Conservation (phyloP, 2,329 filamentous ascomycete genomes). For the Mariannaea sp. region DNA sequence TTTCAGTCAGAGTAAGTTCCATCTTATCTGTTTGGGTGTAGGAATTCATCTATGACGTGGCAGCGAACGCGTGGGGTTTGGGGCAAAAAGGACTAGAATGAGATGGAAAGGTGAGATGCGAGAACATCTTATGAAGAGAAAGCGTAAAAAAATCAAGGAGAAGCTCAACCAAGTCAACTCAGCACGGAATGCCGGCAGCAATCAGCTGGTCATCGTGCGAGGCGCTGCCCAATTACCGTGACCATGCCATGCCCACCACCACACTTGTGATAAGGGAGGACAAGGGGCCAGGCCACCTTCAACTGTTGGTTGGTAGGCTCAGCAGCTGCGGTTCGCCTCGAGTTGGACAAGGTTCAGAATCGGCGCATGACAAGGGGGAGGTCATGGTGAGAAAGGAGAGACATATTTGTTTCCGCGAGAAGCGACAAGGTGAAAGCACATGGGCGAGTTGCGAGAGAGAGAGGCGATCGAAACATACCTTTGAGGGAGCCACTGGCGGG, state of each 20-base stretch:
- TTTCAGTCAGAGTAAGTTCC: conserved; percentile 35
- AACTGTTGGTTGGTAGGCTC: conserved; percentile 10
- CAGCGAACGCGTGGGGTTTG: conserved; percentile 8
- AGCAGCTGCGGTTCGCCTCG: conserved; percentile 9
- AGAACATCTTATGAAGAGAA: background rate
- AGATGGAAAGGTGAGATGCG: background rate
- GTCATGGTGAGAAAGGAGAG: background rate
- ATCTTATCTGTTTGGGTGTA: conserved; percentile 1
- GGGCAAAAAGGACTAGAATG: background rate
- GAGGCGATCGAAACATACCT: conserved; percentile 44
- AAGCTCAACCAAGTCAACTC: conserved; percentile 18
- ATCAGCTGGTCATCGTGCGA: conserved; percentile 11
- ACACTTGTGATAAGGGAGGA: conserved; percentile 20
- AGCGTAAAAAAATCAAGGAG: background rate
- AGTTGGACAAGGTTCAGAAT: conserved; percentile 18
- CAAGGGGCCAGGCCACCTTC: conserved; percentile 8
- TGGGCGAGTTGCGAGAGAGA: conserved; percentile 3
- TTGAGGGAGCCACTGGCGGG: conserved; percentile 48
- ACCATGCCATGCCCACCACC: conserved; percentile 20
- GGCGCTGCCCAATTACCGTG: conserved; percentile 12
- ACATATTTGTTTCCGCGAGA: background rate
- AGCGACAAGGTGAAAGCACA: background rate
- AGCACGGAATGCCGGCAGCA: conserved; percentile 1
- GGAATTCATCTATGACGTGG: conserved; percentile 8
- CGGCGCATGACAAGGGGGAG: conserved; percentile 18